These are phyloP conservation scores for Metschnikowia sp. DNA, from an alignment of 805 yeast species.

Conservation along the genomic window DNA sequence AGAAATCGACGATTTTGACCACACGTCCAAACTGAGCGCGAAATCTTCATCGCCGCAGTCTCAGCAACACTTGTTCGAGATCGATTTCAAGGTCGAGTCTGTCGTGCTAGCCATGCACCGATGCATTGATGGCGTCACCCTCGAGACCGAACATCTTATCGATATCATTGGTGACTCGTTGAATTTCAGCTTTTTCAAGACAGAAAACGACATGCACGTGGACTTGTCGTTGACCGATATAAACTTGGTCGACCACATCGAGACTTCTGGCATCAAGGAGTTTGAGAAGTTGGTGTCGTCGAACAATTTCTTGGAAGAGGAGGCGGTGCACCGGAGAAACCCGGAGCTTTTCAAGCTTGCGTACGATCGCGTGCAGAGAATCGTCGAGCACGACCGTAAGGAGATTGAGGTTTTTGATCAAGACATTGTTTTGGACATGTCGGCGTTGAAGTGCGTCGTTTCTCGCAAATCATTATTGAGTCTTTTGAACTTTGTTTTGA, in stretches of 20 bases:
- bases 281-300: constrained; percentile 71
- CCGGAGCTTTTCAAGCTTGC: constrained; percentile 54
- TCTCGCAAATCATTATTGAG: constrained; percentile 78
- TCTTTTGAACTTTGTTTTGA: constrained; percentile 72
- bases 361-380: constrained; percentile 57
- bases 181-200: constrained; percentile 55
- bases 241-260: constrained; percentile 72
- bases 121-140: constrained; percentile 59
- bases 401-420: constrained; percentile 75
- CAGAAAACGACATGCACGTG: constrained; percentile 59
- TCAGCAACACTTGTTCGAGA: constrained; percentile 68
- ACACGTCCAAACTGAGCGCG: background rate
- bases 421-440: constrained; percentile 64
- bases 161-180: constrained; percentile 70
- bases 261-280: constrained; percentile 56
- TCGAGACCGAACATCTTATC: constrained; percentile 64
- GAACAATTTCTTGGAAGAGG: constrained; percentile 36
- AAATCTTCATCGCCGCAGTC: constrained; percentile 4
- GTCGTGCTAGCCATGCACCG: constrained; percentile 62
- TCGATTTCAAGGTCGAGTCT: constrained; percentile 63
- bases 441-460: constrained; percentile 71
- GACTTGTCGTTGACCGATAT: constrained; percentile 63
- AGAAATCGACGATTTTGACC: constrained; percentile 23
- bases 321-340: constrained; percentile 29
- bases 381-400: constrained; percentile 50